Percentiles rank a stretch among this genome's conserved stretches.
Conservation (phyloP, 2,329 filamentous ascomycete genomes). For the Microdochium nivale region DNA sequence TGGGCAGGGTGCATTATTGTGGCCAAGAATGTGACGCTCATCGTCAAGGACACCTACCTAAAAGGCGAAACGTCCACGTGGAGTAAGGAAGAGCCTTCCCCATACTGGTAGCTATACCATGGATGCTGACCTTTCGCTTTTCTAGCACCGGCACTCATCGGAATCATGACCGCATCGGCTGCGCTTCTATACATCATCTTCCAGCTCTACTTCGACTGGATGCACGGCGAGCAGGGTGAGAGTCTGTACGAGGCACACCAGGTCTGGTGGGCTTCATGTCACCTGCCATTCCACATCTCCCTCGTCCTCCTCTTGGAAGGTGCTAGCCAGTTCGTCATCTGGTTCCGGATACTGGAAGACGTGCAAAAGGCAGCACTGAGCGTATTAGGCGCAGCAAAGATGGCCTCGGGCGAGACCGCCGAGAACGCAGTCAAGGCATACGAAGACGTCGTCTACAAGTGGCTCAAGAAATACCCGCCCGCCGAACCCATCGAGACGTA, state of each 20-base stretch:
- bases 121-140: constrained; percentile 5
- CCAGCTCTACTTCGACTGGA: constrained; percentile 50
- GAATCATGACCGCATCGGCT: constrained; percentile 27
- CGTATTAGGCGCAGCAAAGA: constrained; percentile 1
- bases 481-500: constrained; percentile 8
- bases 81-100: constrained; percentile 16
- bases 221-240: constrained; percentile 41
- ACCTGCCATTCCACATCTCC: constrained; percentile 56
- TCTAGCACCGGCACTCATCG: constrained; percentile 27
- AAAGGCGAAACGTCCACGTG: constrained; percentile 21
- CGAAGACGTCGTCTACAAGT: constrained; percentile 6
- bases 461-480: constrained; percentile 21
- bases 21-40: constrained; percentile 38
- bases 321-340: constrained; percentile 45
- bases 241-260: constrained; percentile 49
- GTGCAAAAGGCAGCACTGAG: constrained; percentile 6
- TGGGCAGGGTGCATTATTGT: constrained; percentile 43
- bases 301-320: constrained; percentile 58
- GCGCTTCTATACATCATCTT: constrained; percentile 36
- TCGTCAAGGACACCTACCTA: constrained; percentile 32
- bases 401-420: constrained; percentile 5
- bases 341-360: constrained; percentile 24
- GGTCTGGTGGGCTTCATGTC: constrained; percentile 46
- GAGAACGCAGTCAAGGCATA: constrained; percentile 10
- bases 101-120: neutral